A percentile compares a stretch with the other conserved stretches of the same genome.
Evolutionary conservation across 257 asterid genomes (phyloP).

Genomic region (Solanum sparsipilum): DNA sequence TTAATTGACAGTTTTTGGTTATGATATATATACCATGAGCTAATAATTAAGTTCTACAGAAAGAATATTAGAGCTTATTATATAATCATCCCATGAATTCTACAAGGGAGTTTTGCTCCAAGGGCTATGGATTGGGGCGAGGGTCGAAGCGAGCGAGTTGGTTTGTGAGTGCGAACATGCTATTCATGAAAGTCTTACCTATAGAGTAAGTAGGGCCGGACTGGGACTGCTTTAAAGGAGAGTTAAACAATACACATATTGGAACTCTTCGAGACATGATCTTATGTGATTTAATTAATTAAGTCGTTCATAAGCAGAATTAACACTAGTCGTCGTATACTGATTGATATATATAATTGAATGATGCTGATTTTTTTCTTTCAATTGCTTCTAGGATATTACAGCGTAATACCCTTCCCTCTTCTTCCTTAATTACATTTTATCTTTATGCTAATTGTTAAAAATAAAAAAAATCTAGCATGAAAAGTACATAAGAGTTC

Average conservation of each 20-base stretch:
- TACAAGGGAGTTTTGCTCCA: too few species aligned
- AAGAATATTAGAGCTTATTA: not conserved
- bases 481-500: not conserved
- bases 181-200: too few species aligned
- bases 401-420: not conserved
- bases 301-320: not conserved
- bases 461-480: not conserved
- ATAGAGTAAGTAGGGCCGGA: too few species aligned
- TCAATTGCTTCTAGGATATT: not conserved
- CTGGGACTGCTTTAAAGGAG: too few species aligned
- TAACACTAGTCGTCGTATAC: not conserved
- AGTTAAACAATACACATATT: not conserved
- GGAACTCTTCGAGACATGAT: not conserved
- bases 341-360: not conserved
- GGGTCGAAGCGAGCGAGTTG: too few species aligned
- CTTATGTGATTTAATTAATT: not conserved
- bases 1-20: not conserved
- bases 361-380: not conserved
- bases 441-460: not conserved
- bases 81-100: not conserved
- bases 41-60: not conserved
- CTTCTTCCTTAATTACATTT: not conserved
- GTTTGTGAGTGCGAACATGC: too few species aligned
- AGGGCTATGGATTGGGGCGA: too few species aligned
- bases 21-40: not conserved